Conservation (phyloP, 1,284 basidiomycete species). For the Ustilago vetiveriae region DNA sequence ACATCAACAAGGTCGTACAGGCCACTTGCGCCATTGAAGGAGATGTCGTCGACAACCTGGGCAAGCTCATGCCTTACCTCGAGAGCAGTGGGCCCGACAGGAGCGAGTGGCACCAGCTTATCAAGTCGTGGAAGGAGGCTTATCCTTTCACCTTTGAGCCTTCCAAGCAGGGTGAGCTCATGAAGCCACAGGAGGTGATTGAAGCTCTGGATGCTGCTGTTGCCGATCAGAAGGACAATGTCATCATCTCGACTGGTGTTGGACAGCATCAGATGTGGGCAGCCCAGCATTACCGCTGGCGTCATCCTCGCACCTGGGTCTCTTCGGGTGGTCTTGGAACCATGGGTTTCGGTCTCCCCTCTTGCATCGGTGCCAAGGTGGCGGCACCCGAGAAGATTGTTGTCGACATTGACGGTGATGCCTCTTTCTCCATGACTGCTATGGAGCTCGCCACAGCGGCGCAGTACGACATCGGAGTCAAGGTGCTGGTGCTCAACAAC, state of each 20-base stretch:
- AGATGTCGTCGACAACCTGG: slow-evolving; percentile 86
- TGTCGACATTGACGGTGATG: slow-evolving; percentile 95
- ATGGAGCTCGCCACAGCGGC: slow-evolving; percentile 97
- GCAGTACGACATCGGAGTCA: slow-evolving; percentile 91
- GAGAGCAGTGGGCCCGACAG: slow-evolving; percentile 67
- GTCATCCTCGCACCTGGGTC: slow-evolving; percentile 84
- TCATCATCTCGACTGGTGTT: slow-evolving; percentile 91
- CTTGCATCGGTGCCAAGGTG: slow-evolving; percentile 95
- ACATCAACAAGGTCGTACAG: slow-evolving; percentile 98
- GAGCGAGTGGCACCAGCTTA: slow-evolving; percentile 75
- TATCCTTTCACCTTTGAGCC: slow-evolving; percentile 91
- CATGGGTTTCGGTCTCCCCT: slow-evolving; percentile 96
- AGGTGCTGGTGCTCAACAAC: slow-evolving; percentile 72
- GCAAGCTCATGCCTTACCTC: slow-evolving; percentile 78
- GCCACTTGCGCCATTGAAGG: slow-evolving; percentile 93
- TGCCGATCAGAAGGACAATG: slow-evolving; percentile 81
- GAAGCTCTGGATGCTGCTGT: slow-evolving; percentile 80
- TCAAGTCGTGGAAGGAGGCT: slow-evolving; percentile 83
- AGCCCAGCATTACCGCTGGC: slow-evolving; percentile 93
- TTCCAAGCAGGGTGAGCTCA: slow-evolving; percentile 74
- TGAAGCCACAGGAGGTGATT: slow-evolving; percentile 97
- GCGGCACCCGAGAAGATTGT: slow-evolving; percentile 92
- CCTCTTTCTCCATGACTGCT: slow-evolving; percentile 95
- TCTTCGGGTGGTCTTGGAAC: slow-evolving; percentile 93
- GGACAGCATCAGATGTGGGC: slow-evolving; percentile 99